phyloP scores from a whole-genome alignment of 73 alveolate genomes.

The Paramecium octaurelia region DNA sequence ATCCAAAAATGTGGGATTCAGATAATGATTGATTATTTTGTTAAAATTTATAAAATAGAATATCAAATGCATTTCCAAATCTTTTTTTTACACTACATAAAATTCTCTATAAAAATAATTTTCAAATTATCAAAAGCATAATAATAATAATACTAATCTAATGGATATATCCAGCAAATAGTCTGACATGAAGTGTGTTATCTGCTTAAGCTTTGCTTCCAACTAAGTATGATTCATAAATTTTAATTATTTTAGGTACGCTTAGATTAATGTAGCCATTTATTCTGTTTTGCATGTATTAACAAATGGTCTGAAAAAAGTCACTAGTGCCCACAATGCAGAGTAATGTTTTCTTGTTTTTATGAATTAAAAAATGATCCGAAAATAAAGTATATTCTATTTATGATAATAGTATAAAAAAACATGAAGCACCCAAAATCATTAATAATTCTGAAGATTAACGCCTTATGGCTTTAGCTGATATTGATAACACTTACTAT shows the following conservation, averaged over 20 bases:
- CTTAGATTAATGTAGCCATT: not conserved
- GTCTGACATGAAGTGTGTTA: not conserved
- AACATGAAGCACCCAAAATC: not conserved
- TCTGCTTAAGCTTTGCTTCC: not conserved
- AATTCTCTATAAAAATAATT: not conserved
- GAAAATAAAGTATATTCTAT: not conserved
- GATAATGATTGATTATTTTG: slow-evolving; percentile 45
- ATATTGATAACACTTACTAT: not conserved
- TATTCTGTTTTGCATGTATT: not conserved
- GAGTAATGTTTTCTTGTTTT: not conserved
- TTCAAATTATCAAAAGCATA: not conserved
- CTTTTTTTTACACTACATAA: not conserved
- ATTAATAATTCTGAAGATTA: not conserved
- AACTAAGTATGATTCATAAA: not conserved
- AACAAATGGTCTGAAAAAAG: not conserved
- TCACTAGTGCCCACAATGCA: not conserved
- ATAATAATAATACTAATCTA: not conserved
- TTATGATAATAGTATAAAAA: not conserved
- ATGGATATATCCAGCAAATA: not conserved
- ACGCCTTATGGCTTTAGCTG: not conserved
- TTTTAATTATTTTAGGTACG: not conserved
- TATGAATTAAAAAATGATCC: not conserved
- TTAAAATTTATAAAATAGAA: not conserved
- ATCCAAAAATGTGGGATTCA: slow-evolving; percentile 67
- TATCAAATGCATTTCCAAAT: not conserved